phyloP scores from a whole-genome alignment of 352 stramenopile species.

The Globisporangium abappressorium region DNA sequence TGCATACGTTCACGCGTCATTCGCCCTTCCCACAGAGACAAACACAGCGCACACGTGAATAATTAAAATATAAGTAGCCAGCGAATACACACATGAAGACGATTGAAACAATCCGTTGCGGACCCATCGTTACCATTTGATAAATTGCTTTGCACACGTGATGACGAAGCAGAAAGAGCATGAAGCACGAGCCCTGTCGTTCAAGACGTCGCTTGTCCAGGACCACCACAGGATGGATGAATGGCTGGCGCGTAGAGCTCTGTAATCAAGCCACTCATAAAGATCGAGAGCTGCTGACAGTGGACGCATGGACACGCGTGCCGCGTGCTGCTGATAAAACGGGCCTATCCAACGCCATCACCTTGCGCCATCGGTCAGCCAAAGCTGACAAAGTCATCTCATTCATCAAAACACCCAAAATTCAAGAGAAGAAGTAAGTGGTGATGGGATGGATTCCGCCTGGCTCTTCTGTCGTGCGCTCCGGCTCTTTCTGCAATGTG shows the following conservation, averaged over 20 bases:
- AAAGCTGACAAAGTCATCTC: background rate
- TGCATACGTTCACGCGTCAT: background rate
- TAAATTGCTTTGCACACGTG: background rate
- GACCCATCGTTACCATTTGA: background rate
- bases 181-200: background rate
- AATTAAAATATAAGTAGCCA: background rate
- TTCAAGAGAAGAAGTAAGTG: background rate
- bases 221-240: background rate
- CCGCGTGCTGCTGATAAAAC: background rate
- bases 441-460: background rate
- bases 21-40: background rate
- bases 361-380: background rate
- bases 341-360: background rate
- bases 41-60: background rate
- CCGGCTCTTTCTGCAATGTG: conserved; percentile 1
- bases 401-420: background rate
- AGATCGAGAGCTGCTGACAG: background rate
- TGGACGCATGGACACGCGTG: background rate
- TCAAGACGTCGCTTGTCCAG: no score
- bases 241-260: background rate
- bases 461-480: background rate
- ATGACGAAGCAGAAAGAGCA: background rate
- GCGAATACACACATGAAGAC: background rate
- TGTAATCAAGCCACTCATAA: background rate
- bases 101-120: background rate